These are phyloP conservation scores for Erodium texanum DNA, from an alignment of 441 rosid species.

Conservation along the genomic window DNA sequence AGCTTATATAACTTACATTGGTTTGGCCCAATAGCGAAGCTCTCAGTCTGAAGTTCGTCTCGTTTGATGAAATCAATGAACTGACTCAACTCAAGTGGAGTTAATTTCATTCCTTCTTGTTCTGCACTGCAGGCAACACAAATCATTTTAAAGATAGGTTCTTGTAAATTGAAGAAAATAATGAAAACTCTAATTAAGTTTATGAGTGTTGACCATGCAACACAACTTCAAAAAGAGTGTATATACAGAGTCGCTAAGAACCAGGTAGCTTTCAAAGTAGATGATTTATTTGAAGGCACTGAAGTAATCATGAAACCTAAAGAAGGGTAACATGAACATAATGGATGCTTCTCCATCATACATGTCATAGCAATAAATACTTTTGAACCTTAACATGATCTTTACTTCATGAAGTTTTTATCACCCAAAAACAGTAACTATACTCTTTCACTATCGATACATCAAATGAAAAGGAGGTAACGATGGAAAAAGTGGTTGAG, in stretches of 20 bases:
- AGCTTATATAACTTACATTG: conserved; percentile 40
- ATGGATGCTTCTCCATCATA: not conserved
- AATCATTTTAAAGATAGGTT: conserved; percentile 15
- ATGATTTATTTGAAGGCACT: not conserved
- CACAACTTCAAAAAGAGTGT: conserved; percentile 7
- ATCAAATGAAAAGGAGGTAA: not conserved
- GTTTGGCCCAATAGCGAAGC: conserved; percentile 56
- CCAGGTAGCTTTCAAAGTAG: not conserved
- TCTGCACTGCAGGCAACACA: conserved; percentile 43
- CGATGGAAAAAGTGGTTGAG: not conserved
- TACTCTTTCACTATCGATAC: not conserved
- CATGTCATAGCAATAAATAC: not conserved
- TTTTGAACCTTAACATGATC: not conserved
- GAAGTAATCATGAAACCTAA: not conserved
- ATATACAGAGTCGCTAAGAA: not conserved
- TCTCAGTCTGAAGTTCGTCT: conserved; percentile 53
- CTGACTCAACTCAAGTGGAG: conserved; percentile 47
- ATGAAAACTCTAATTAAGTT: conserved; percentile 2
- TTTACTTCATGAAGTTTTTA: not conserved
- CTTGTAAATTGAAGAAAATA: conserved; percentile 11
- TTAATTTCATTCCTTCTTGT: conserved; percentile 55
- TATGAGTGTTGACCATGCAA: not conserved
- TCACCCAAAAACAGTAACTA: not conserved
- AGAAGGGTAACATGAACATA: not conserved
- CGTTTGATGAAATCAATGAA: conserved; percentile 59